Base-by-base conservation (phyloP, 495 filamentous ascomycete species). In the Penicillium maclennaniae region DNA sequence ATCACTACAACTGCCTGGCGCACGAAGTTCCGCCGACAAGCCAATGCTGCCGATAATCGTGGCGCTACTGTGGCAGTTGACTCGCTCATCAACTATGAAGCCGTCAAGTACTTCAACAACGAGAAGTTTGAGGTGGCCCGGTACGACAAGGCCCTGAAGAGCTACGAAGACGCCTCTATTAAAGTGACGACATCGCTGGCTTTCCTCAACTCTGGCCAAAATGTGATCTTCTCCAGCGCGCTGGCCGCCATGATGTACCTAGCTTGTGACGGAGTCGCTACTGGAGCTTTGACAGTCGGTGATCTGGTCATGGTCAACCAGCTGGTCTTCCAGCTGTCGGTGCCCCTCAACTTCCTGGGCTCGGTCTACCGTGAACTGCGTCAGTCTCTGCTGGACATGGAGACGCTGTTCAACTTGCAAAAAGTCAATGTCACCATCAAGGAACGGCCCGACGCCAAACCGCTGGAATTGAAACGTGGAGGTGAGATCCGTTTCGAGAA, bases 21-120 rank as follows among this genome's bases (percentile, higher is more conserved):
- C 62, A 98, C 95, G 10, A 95, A 92, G 68, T 98, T 98, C 71
- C 80, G 93, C 27, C 89, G 91, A 53, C 87, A 90, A 66, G 90
- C 92, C 23, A 98, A 98, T 69, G 91, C 89, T 8, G 93, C 95
- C 1, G 93, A 98, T 63, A 98, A 97, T 67, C 87, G 86, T 59
- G 95, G 89, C 10, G 92, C 92, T 9, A 97, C 92, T 0, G 90
- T 97, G 27, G 93, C 92, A 1, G 92, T 97, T 2, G 93, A 98
- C 70, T 92, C 91, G 2, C 75, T 98, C 28, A 95, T 98, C 74
- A 97, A 97, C 71, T 97, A 96, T 63, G 93, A 98, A 68, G 95
- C 93, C 15, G 93, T 98, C 57, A 97, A 97, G 73, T 96, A 97
- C 75, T 98, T 98, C 79, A 98, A 97, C 71, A 97, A 97, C 66